Percentiles rank a stretch among this genome's conserved stretches.
Evolutionary conservation across 805 yeast species (phyloP).

Genomic region (Kodamaea hsintzibuensis): DNA sequence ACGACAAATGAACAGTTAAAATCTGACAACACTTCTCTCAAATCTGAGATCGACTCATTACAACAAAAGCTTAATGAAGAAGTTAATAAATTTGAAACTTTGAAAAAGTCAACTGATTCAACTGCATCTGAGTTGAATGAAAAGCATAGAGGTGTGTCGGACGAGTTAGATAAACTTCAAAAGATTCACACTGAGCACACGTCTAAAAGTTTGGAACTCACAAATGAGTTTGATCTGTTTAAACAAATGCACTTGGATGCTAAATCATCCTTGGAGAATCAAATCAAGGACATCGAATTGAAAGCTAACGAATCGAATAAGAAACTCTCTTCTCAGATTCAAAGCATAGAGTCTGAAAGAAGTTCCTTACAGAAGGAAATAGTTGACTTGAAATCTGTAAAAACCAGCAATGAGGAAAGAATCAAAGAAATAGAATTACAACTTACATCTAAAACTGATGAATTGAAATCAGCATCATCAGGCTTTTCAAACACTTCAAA

Average conservation of each 20-base stretch:
- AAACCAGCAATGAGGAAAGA: background rate
- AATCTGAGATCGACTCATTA: background rate
- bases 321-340: background rate
- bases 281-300: background rate
- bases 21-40: slow-evolving; percentile 3
- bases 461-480: background rate
- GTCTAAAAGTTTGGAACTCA: background rate
- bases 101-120: background rate
- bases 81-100: background rate
- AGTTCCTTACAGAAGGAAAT: background rate
- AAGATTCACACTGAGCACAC: slow-evolving; percentile 5
- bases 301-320: background rate
- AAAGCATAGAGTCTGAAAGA: background rate
- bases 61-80: slow-evolving; percentile 1
- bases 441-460: background rate
- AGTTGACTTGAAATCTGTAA: background rate
- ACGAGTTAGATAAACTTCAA: slow-evolving; percentile 1
- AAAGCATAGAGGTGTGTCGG: background rate
- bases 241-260: background rate
- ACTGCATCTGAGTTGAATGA: background rate
- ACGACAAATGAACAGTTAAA: background rate
- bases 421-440: background rate
- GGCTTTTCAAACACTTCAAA: background rate
- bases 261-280: background rate
- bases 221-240: background rate